phyloP scores from a whole-genome alignment of 1,139 yeast genomes.

The Eremothecium gossypii region DNA sequence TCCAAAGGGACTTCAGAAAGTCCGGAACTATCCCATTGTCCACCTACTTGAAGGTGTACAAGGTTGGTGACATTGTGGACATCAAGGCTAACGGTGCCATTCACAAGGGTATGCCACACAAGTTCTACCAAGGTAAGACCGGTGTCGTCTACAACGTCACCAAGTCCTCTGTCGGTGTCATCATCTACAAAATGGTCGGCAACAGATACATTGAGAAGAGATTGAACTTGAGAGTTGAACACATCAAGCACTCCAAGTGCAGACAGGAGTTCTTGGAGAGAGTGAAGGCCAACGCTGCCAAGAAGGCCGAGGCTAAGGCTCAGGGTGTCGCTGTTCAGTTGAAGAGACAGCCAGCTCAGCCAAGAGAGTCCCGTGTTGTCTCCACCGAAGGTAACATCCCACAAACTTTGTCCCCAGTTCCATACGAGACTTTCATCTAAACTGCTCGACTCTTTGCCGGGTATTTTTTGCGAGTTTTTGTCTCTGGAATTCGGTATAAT shows the following conservation, averaged over 20 bases:
- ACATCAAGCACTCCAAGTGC: constrained; percentile 99
- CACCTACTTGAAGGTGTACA: constrained; percentile 95
- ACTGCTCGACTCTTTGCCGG: constrained; percentile 19
- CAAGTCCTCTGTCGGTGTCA: constrained; percentile 96
- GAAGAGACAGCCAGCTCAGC: constrained; percentile 97
- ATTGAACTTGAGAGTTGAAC: constrained; percentile 97
- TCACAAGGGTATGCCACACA: constrained; percentile 99
- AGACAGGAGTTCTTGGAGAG: constrained; percentile 98
- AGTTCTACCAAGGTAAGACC: constrained; percentile 99
- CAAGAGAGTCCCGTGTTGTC: constrained; percentile 86
- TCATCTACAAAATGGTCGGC: constrained; percentile 97
- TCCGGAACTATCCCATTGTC: constrained; percentile 93
- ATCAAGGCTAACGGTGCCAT: constrained; percentile 98
- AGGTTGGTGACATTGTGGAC: constrained; percentile 98
- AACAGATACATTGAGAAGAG: constrained; percentile 98
- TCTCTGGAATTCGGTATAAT: constrained; percentile 10
- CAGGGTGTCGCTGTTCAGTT: constrained; percentile 84
- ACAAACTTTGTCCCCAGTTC: constrained; percentile 97
- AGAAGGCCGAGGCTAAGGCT: constrained; percentile 90
- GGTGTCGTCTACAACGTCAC: constrained; percentile 98
- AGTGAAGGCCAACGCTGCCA: constrained; percentile 93
- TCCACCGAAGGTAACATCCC: constrained; percentile 74
- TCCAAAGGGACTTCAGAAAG: constrained; percentile 99
- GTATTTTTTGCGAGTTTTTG: constrained; percentile 15
- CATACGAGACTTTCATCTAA: constrained; percentile 99